Evolutionary conservation across 2,329 filamentous ascomycete species (phyloP), one percentile per base, ranked within the genome.

Genomic region (Talaromyces islandicus): DNA sequence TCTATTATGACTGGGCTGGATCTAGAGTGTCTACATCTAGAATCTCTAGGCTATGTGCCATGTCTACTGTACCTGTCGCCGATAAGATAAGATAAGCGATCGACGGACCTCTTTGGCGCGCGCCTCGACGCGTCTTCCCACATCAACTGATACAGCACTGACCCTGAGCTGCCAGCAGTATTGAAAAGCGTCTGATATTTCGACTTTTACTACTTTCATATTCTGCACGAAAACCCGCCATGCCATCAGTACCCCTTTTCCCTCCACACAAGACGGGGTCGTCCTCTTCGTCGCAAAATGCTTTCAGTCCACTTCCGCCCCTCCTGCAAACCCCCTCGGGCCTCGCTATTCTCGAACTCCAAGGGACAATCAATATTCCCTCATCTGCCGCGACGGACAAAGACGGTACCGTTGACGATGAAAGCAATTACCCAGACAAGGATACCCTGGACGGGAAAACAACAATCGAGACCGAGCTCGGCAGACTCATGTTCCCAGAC

Each of bases 311-410:
- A 4, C 84, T 97, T 4, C 94, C 94, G 1, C 74, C 83, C n/a
- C 81, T 96, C 63, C 84, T 97, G 17, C 90, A 92, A 67, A 97
- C 93, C 0, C 94, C 94, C 0, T 87, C 89, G 0, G 94, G 94
- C 56, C 84, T 97, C 46, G 93, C 93, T 19, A 81, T 99, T 52
- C 81, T 99, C 60, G 94, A 97, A 77, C 85, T 99, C 14, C 94
- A 99, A 79, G 94, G 92, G 63, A 91, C 86, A 14, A 88, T 99
- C 76, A 93, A 95, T 73, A 80, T 92, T 1, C 87, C 91, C 7
- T 10, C 41, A 2, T 29, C 21, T 12, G 19, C 43, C n/a, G 43
- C 10, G 21, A 46, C 43, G 19, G 19, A 46, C 46, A 67, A 64
- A n/a, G 62, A 69, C 9, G 58, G 60, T 38, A 35, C 69, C 27